Conservation (phyloP, 148 eudicot genomes). For the Rheum nobile region DNA sequence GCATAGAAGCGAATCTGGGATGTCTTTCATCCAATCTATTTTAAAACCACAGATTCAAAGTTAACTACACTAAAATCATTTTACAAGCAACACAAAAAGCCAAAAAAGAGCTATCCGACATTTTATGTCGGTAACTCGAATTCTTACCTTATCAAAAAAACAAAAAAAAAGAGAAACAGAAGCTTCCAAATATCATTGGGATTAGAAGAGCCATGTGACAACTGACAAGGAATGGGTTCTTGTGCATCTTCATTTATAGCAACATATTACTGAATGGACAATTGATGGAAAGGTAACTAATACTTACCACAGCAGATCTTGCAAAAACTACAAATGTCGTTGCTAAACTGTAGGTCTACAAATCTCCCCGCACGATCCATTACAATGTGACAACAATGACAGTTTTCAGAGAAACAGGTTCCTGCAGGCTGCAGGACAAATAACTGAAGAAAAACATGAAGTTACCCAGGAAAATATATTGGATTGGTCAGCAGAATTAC, state of each 20-base stretch:
- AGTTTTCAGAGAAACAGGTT: neutral
- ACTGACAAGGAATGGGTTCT: conserved; percentile 10
- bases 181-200: conserved; percentile 4
- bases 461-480: neutral
- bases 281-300: neutral
- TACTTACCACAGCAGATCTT: neutral
- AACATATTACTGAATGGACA: neutral
- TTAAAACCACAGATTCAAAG: neutral
- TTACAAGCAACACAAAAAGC: neutral
- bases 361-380: neutral
- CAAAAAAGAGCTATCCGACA: neutral
- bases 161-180: neutral
- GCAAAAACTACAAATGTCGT: neutral
- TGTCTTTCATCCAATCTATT: neutral
- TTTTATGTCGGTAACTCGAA: too few species aligned
- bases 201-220: conserved; percentile 1
- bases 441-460: neutral
- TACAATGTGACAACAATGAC: neutral
- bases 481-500: neutral
- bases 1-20: neutral
- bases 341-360: neutral
- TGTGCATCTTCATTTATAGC: conserved; percentile 9
- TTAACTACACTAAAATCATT: neutral
- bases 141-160: too few species aligned
- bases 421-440: neutral